Base-by-base conservation (phyloP, 2,329 filamentous ascomycete species). In the Ceratocystis destructans region DNA sequence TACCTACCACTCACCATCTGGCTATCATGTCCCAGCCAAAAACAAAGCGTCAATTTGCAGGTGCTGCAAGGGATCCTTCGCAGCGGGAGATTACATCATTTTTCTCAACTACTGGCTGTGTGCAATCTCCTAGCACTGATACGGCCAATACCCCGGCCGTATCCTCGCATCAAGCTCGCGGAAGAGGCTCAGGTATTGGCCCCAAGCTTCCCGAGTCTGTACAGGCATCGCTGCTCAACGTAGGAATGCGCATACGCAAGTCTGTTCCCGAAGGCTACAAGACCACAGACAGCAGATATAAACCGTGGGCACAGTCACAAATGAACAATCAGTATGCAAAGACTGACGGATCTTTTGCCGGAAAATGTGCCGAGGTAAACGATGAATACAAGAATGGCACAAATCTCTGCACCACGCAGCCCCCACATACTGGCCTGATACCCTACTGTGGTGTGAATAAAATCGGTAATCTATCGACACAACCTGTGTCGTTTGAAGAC, bases 231-330 rank as follows among this genome's bases (percentile, higher is more conserved):
- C 85, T 97, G n/a, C 80, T 96, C 53, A 89, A 83, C 71, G 93
- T 97, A 70, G 93, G 93, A 72, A 96, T 96, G 91, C 87, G 93
- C 28, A 83, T 97, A 63, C 88, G 93, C 73, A 97, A 97, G 78
- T 89, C 89, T 10, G 88, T 97, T 6, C 88, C 90, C 0, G 92
- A 96, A 74, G 93, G 93, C 68, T 96, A 96, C 81, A 95, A 96
- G 78, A 96, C 89, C 46, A 65, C 15, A 6, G 63, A 64, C 20
- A 25, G 61, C 31, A 55, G 5, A 22, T 59, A 41, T 15, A 64
- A 67, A 44, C 45, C 64, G 17, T 61, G 62, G 44, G 37, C 10
- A 15, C 37, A 15, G 37, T 12, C 37, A 12, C 37, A 15, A 41
- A 41, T 41, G 37, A 41, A 41, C 37, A 41, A 41, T 4, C 37